Evolutionary conservation across 139 green algal genomes (phyloP), one percentile per base, ranked within the genome.

Genomic region (Coccomyxa sp.): DNA sequence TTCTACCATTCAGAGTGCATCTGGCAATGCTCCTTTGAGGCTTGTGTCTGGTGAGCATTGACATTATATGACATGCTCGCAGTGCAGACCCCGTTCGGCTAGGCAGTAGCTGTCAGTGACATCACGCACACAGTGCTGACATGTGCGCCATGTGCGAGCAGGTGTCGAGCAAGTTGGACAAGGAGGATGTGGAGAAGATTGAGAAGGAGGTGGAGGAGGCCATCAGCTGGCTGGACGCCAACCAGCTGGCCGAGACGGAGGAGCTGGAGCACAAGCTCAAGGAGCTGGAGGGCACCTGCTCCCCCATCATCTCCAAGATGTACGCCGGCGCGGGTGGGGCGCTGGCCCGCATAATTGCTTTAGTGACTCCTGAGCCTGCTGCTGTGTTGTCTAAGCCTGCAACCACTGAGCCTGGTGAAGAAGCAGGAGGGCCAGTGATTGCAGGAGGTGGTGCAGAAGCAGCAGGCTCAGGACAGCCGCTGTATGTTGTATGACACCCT

Each of bases 201-300:
- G 89, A 96, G 84, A 94, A 95, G 73, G 87, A 86, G 27, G 79
- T 99, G 2, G 85, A 98, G 0, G 92, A 89, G 0, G 84, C 90
- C 5, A 94, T 99, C 70, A 77, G 94, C 31, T 99, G 96, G 94
- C 82, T 99, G 54, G 96, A 99, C 82, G 73, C 72, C 79, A 99
- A 99, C 90, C 93, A 98, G 89, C 88, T 96, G 68, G 80, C 68
- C n/a, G 85, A 91, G 83, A 79, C 90, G 34, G 97, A 99, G 74
- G 97, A 99, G 91, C 96, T 98, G 83, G 93, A 99, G 86, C 84
- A 95, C 89, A 96, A 98, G 90, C 87, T 94, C 64, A 98, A 98
- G 92, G 95, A 99, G 88, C 90, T 99, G 54, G 97, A 99, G 87
- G 83, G 84, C 18, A 55, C 95, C 14, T 97, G 91, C 88, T 96